phyloP scores from a whole-genome alignment of 2,329 filamentous ascomycete species.

The Pochonia chlamydosporia region DNA sequence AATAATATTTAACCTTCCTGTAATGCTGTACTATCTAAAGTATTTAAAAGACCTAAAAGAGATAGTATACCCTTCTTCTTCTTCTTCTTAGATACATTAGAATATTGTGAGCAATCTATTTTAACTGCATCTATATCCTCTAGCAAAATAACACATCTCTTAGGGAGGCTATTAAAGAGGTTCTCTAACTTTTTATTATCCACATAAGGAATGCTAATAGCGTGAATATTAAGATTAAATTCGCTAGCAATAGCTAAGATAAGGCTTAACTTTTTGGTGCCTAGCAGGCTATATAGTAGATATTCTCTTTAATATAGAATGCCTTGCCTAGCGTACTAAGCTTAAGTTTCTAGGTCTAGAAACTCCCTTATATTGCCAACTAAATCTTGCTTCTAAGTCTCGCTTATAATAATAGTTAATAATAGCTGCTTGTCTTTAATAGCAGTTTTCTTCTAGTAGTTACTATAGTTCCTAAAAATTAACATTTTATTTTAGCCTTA shows the following conservation, averaged over 20 bases:
- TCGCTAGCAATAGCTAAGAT: slow-evolving; percentile 47
- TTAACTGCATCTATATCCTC: slow-evolving; percentile 46
- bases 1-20: not conserved
- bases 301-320: slow-evolving; percentile 44
- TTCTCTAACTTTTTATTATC: slow-evolving; percentile 42
- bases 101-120: not conserved
- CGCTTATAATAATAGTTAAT: not conserved
- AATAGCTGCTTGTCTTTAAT: not conserved
- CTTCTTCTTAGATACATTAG: not conserved
- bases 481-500: not conserved
- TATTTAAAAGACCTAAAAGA: not conserved
- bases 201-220: slow-evolving; percentile 42
- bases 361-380: slow-evolving; percentile 1
- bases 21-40: not conserved
- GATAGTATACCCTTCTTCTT: not conserved
- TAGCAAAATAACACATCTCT: slow-evolving; percentile 46
- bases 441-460: not conserved
- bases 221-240: slow-evolving; percentile 45
- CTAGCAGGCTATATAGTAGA: slow-evolving; percentile 58
- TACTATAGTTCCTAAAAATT: not conserved
- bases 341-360: not conserved
- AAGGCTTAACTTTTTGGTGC: slow-evolving; percentile 54
- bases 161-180: slow-evolving; percentile 48
- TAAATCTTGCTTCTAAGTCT: not conserved
- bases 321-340: slow-evolving; percentile 7